Base-by-base conservation (phyloP, 257 asterid species). In the Verbena officinalis region DNA sequence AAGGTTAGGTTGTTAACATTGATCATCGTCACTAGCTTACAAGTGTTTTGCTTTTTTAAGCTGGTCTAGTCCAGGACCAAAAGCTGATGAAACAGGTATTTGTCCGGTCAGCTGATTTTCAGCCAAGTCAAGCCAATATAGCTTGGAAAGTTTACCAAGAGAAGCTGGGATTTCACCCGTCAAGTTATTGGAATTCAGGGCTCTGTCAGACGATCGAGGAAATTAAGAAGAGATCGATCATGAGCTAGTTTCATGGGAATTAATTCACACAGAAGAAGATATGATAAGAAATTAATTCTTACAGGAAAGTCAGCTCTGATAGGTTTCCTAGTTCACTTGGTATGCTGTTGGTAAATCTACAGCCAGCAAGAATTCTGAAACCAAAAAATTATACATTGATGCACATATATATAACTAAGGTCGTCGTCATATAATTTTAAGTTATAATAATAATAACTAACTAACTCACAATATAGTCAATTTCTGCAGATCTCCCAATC, bases 111-210 rank as follows among this genome's bases (percentile, higher is more conserved):
- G 70, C 81, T 87, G 86, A 72, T 93, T 93, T 52, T 90, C 94
- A 1, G 99, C 96, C 59, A 93, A 73, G 60, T 93, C 99, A 38
- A 93, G 85, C 99, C 99, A 93, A 34, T 93, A 90, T 53, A 93
- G 80, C 74, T 87, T 83, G 15, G 87, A 80, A 59, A 93, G 95
- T 72, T 81, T 90, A 4, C 97, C 99, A 49, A 93, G 74, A 49
- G 96, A 81, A n/a, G 82, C 83, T 8, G 99, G 99, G 65, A 93
- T 93, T 45, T 46, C 88, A 8, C 97, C 99, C 0, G 87, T 87
- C 59, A 93, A 86, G 87, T 90, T 93, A 58, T 93, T 93, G 0
- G 95, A 82, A 77, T 93, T 93, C 69, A 93, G 87, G 27, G 99
- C 99, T 61, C 99, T 93, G 84, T 58, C 59, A 59, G 11, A 50